A percentile compares a stretch with the other conserved stretches of the same genome.
phyloP scores from a whole-genome alignment of 2,329 filamentous ascomycete species.

The Xylariaceae sp. region DNA sequence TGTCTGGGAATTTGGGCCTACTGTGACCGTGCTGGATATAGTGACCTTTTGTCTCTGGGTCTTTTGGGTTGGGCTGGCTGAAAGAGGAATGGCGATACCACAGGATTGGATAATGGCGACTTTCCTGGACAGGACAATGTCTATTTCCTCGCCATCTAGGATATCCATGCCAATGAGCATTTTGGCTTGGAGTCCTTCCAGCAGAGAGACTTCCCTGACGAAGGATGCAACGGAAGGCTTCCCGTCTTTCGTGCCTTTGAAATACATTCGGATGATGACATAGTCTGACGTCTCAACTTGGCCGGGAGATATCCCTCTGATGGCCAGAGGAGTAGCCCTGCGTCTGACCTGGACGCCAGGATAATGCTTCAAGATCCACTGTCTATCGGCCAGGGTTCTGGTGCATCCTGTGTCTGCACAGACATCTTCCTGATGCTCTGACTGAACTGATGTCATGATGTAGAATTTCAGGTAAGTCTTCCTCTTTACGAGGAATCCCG shows the following conservation, averaged over 20 bases:
- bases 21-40: no score
- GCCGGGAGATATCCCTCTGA: background rate
- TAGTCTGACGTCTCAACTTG: background rate
- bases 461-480: no score
- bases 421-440: no score
- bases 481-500: no score
- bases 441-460: no score
- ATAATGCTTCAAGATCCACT: no score
- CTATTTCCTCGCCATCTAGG: background rate
- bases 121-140: background rate
- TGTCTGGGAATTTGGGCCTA: no score
- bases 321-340: background rate
- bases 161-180: slow-evolving; percentile 1
- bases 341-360: background rate
- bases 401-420: no score
- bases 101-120: background rate
- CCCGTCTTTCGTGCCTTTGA: background rate
- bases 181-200: background rate
- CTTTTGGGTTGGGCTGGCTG: no score
- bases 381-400: no score
- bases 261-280: background rate
- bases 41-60: no score
- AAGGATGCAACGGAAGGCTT: background rate
- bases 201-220: background rate
- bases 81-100: background rate